These are phyloP conservation scores for Xylaria telfairii DNA, from an alignment of 495 filamentous ascomycete genomes.

Conservation along the genomic window DNA sequence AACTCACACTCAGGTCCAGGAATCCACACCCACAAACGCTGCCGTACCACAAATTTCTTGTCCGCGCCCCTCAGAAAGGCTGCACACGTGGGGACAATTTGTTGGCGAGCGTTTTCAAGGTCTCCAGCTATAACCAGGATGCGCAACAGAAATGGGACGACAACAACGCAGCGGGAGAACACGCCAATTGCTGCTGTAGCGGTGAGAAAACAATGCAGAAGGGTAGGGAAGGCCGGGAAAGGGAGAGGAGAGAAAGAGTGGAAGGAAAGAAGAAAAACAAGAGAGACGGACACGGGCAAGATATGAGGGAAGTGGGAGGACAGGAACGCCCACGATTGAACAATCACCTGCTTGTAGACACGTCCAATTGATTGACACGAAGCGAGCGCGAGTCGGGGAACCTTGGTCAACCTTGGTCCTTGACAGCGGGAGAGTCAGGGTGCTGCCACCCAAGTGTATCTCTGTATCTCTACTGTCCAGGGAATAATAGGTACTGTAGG, in stretches of 20 bases:
- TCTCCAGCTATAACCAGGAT: constrained; percentile 29
- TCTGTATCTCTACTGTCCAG: background rate
- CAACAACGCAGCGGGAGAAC: constrained; percentile 19
- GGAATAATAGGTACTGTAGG: background rate
- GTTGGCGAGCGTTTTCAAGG: constrained; percentile 26
- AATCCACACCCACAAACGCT: constrained; percentile 30
- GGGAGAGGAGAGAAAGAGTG: constrained; percentile 25
- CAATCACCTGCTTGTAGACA: constrained; percentile 27
- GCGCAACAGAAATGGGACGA: constrained; percentile 33
- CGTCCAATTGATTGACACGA: constrained; percentile 23
- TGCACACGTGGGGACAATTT: constrained; percentile 33
- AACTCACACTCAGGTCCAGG: constrained; percentile 46
- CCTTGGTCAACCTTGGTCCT: constrained; percentile 24
- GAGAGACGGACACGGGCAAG: constrained; percentile 33
- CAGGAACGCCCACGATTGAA: constrained; percentile 24
- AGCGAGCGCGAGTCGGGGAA: constrained; percentile 28
- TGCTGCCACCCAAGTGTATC: background rate
- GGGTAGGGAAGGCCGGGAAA: constrained; percentile 21
- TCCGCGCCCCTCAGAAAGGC: constrained; percentile 29
- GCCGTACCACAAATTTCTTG: constrained; percentile 31
- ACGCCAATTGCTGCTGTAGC: constrained; percentile 20
- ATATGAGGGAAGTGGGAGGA: constrained; percentile 30
- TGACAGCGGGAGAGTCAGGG: constrained; percentile 24
- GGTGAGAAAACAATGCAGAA: constrained; percentile 29
- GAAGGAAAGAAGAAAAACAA: constrained; percentile 24